phyloP scores from a whole-genome alignment of 2,329 filamentous ascomycete genomes.

The Penicillium sp. region DNA sequence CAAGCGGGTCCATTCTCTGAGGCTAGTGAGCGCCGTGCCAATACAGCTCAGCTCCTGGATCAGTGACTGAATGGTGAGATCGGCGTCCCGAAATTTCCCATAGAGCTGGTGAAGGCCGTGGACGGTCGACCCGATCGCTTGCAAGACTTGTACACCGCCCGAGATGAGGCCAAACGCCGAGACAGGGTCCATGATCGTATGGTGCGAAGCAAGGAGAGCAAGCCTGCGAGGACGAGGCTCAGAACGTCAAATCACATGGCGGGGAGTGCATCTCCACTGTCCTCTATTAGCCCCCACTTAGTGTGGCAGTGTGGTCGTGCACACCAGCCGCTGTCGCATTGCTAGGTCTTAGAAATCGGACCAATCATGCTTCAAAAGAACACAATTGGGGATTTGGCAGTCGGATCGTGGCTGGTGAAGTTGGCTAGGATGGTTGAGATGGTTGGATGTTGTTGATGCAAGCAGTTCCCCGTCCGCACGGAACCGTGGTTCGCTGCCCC shows the following conservation, averaged over 20 bases:
- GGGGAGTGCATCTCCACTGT: neutral
- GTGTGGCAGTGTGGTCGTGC: neutral
- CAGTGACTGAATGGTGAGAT: conserved; percentile 43
- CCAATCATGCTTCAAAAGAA: neutral
- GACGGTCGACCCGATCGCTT: conserved; percentile 38
- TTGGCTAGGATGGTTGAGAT: too few species aligned
- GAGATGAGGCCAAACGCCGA: conserved; percentile 39
- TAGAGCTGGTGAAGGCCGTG: conserved; percentile 36
- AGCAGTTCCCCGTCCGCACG: neutral
- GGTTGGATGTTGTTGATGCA: neutral
- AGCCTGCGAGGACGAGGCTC: neutral
- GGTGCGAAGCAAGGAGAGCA: neutral
- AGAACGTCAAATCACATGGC: conserved; percentile 1
- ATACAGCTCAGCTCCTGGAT: conserved; percentile 43
- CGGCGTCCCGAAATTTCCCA: conserved; percentile 42
- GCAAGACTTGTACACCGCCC: conserved; percentile 39
- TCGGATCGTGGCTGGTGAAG: neutral
- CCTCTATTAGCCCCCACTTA: neutral
- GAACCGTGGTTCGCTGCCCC: neutral
- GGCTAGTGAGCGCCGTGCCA: conserved; percentile 39
- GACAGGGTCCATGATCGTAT: conserved; percentile 38
- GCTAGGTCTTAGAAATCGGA: neutral
- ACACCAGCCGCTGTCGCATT: neutral
- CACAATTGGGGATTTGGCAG: neutral
- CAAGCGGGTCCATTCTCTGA: conserved; percentile 39